Base-by-base conservation (phyloP, 345 rosid species). In the Lepidium didymum region DNA sequence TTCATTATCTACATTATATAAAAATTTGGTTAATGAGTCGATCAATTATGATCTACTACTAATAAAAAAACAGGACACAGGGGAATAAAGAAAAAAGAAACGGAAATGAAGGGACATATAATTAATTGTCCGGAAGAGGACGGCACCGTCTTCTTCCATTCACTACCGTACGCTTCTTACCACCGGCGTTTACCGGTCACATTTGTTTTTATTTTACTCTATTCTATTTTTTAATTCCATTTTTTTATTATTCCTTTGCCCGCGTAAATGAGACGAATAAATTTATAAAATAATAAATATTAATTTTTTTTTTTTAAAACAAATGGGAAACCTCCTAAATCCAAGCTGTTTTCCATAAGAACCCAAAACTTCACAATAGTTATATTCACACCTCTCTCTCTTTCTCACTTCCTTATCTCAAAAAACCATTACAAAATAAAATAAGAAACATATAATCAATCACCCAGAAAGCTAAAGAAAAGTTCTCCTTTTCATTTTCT, bases 181-280 rank as follows among this genome's bases (percentile, higher is more conserved):
- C 33, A 87, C 97, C 82, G 90, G 81, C 81, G 82, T 42, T n/a
- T 81, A 88, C 56, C 96, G 80, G 96, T 87, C 84, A 73, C 47
- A 51, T 56, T 6, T 12, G 68, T 37, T 35, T 60, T 36, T 44
- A 5, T 47, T 31, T 56, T 50, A 43, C 37, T 62, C 53, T 34
- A n/a, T 33, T 56, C 10, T 53, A 52, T 46, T 57, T 33, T 46
- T 64, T 56, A 54, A 29, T 55, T 63, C 25, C 7, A 6, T 29
- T 25, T 25, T 21, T 75, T 45, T 37, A 29, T 40, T 73, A 56
- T 60, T 60, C 42, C 3, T 46, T 35, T 35, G 68, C 63, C 77
- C 78, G 64, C 78, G 69, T 74, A 67, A 67, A 49, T 65, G 62
- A 57, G n/a, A 58, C 45, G 23, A 58, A 45, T 29, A 5, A 0